A percentile compares a stretch with the other conserved stretches of the same genome.
phyloP scores from a whole-genome alignment of 495 filamentous ascomycete species.

The Aspergillus baeticus region DNA sequence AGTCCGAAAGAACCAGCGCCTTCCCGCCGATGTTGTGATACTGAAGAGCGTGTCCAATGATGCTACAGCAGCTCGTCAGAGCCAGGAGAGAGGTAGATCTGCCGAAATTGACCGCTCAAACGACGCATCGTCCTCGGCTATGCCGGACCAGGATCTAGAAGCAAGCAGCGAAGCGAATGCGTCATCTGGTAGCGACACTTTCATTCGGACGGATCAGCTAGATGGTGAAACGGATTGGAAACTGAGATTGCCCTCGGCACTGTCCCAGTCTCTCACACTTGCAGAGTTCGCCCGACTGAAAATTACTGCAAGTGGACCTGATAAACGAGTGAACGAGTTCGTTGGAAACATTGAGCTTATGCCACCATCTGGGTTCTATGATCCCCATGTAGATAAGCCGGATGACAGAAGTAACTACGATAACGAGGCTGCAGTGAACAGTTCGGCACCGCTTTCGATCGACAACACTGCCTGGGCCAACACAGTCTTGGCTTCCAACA shows the following conservation, averaged over 20 bases:
- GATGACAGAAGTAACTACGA: conserved; percentile 21
- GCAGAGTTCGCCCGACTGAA: conserved; percentile 70
- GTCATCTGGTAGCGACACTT: conserved; percentile 72
- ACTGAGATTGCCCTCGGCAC: conserved; percentile 76
- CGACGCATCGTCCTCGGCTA: conserved; percentile 12
- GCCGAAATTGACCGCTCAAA: conserved; percentile 27
- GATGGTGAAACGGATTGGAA: conserved; percentile 99
- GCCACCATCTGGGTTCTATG: conserved; percentile 39
- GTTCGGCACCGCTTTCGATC: conserved; percentile 76
- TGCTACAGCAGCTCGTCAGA: conserved; percentile 22
- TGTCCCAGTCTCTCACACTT: conserved; percentile 72
- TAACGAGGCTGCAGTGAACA: conserved; percentile 26
- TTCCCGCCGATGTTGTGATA: conserved; percentile 93
- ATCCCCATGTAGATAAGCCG: conserved; percentile 44
- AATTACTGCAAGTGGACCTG: conserved; percentile 82
- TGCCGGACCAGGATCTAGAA: conserved; percentile 5
- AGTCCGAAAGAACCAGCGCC: conserved; percentile 82
- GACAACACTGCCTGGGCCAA: conserved; percentile 99
- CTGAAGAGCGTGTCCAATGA: conserved; percentile 80
- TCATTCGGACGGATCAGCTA: conserved; percentile 95
- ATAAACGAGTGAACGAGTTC: conserved; percentile 92
- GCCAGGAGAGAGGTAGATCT: conserved; percentile 18
- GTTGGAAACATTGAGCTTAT: conserved; percentile 73
- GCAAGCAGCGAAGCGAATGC: conserved; percentile 12
- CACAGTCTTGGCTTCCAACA: conserved; percentile 92